phyloP scores from a whole-genome alignment of 2,329 filamentous ascomycete species.

The Lojkania enalia region DNA sequence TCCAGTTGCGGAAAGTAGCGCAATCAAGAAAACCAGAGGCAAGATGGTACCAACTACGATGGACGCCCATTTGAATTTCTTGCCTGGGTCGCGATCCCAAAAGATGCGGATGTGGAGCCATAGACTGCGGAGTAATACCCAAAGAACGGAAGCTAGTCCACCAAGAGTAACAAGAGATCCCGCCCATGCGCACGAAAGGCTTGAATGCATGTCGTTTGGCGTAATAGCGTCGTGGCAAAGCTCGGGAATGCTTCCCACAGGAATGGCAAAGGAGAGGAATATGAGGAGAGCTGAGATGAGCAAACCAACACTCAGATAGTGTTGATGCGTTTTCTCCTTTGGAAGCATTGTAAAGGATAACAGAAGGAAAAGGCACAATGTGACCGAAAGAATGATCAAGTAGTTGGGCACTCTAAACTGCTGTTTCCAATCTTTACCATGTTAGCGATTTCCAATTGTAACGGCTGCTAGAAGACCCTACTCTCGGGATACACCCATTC shows the following conservation, averaged over 20 bases:
- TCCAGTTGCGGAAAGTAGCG: slow-evolving; percentile 34
- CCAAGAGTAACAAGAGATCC: slow-evolving; percentile 78
- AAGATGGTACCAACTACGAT: slow-evolving; percentile 36
- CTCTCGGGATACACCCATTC: slow-evolving; percentile 68
- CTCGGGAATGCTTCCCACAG: slow-evolving; percentile 70
- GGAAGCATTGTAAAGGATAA: slow-evolving; percentile 78
- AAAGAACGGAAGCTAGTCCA: slow-evolving; percentile 77
- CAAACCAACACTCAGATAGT: slow-evolving; percentile 83
- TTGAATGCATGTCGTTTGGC: slow-evolving; percentile 77
- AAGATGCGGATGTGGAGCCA: slow-evolving; percentile 46
- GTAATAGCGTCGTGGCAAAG: slow-evolving; percentile 85
- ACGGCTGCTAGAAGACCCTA: slow-evolving; percentile 31
- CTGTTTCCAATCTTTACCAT: slow-evolving; percentile 23
- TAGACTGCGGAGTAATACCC: slow-evolving; percentile 54
- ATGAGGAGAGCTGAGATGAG: slow-evolving; percentile 71
- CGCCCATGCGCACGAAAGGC: slow-evolving; percentile 75
- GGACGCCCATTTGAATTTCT: slow-evolving; percentile 33
- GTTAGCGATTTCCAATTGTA: background rate
- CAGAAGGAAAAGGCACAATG: slow-evolving; percentile 73
- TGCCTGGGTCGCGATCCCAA: slow-evolving; percentile 40
- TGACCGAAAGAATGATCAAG: slow-evolving; percentile 71
- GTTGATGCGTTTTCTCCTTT: slow-evolving; percentile 79
- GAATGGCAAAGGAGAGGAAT: slow-evolving; percentile 84
- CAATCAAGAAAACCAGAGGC: slow-evolving; percentile 35
- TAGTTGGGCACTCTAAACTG: slow-evolving; percentile 66